Conservation (phyloP, 2,329 filamentous ascomycete species). For the Alternaria sp. region DNA sequence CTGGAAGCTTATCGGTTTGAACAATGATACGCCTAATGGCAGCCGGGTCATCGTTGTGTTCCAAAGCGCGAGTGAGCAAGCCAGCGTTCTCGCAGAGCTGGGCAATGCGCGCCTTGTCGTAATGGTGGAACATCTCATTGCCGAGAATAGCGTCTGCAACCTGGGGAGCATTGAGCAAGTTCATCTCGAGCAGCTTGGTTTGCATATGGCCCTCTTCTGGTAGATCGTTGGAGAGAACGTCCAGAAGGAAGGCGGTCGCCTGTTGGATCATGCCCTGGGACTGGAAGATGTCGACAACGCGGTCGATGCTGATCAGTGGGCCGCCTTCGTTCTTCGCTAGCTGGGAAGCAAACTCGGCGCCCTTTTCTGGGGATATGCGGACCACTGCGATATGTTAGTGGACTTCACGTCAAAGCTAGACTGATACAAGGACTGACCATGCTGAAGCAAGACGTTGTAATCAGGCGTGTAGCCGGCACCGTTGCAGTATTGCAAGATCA, state of each 20-base stretch:
- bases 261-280: constrained; percentile 98
- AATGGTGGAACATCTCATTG: constrained; percentile 98
- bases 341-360: constrained; percentile 90
- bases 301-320: constrained; percentile 88
- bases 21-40: constrained; percentile 89
- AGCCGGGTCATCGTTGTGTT: constrained; percentile 91
- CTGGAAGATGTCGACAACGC: constrained; percentile 97
- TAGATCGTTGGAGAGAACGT: constrained; percentile 92
- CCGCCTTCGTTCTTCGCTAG: constrained; percentile 89
- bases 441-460: constrained; percentile 82
- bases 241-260: constrained; percentile 95
- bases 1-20: constrained; percentile 84
- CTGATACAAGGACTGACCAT: constrained; percentile 67
- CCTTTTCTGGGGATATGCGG: constrained; percentile 62
- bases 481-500: constrained; percentile 90
- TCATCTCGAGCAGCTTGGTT: constrained; percentile 97
- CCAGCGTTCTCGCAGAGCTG: constrained; percentile 93
- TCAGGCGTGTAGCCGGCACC: constrained; percentile 92
- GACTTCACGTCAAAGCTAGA: too few relatives aligned
- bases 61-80: constrained; percentile 74
- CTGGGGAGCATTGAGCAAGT: constrained; percentile 93
- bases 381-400: too few relatives aligned
- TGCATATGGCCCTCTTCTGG: constrained; percentile 93
- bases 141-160: constrained; percentile 97
- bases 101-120: constrained; percentile 89